A percentile compares a stretch with the other conserved stretches of the same genome.
phyloP scores from a whole-genome alignment of 768 basidiomycete genomes.

The Psilocybe tampanensis region DNA sequence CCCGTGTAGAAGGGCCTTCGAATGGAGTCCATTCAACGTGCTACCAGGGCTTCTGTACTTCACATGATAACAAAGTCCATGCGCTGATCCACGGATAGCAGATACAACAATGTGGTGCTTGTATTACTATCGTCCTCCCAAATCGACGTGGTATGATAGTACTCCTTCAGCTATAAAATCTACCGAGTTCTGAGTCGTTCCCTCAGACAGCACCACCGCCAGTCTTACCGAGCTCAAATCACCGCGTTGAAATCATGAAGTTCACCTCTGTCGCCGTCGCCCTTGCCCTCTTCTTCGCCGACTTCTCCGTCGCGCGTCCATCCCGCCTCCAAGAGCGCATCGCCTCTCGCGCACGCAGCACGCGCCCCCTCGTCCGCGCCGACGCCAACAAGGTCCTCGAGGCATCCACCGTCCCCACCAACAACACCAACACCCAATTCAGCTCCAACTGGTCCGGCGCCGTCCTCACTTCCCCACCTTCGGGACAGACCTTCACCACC shows the following conservation, averaged over 20 bases:
- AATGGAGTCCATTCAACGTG: neutral
- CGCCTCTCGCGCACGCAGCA: conserved; percentile 10
- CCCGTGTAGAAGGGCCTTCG: neutral
- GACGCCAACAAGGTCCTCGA: conserved; percentile 7
- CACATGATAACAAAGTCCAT: neutral
- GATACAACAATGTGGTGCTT: neutral
- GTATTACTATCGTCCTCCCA: neutral
- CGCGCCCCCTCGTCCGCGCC: conserved; percentile 13
- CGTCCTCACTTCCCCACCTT: conserved; percentile 14
- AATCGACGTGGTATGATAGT: neutral
- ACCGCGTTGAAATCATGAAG: neutral
- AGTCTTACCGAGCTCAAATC: neutral
- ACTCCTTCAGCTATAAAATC: neutral
- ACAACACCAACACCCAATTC: conserved; percentile 18
- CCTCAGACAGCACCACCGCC: neutral
- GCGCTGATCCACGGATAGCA: neutral
- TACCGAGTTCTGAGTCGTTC: neutral
- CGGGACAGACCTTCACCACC: conserved; percentile 20
- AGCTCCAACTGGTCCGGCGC: conserved; percentile 22
- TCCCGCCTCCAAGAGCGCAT: conserved; percentile 19
- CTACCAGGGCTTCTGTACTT: neutral
- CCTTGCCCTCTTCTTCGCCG: conserved; percentile 10
- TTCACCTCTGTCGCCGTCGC: conserved; percentile 1
- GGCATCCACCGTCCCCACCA: conserved; percentile 2
- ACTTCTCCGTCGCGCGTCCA: conserved; percentile 17